phyloP scores from a whole-genome alignment of 306 rosid species.

The Rosa persica region DNA sequence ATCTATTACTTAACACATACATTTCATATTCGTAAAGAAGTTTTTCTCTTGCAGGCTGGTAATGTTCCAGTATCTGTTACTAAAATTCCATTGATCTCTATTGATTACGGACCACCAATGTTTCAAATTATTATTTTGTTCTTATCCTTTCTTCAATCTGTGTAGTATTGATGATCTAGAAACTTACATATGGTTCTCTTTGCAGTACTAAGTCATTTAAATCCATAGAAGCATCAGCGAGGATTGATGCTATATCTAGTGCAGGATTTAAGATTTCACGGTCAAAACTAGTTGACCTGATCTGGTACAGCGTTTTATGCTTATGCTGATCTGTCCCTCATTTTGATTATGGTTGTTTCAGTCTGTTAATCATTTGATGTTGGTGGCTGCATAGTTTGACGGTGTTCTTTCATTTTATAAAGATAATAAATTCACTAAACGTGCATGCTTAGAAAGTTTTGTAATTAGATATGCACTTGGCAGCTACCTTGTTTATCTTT shows the following conservation, averaged over 20 bases:
- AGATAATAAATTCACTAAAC: neutral
- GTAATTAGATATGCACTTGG: neutral
- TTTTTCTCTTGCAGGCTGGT: constrained; percentile 65
- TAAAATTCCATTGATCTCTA: constrained; percentile 77
- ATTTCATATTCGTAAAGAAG: neutral
- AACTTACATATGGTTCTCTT: constrained; percentile 6
- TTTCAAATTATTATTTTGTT: constrained; percentile 26
- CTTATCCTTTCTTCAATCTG: constrained; percentile 17
- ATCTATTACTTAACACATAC: too few species aligned
- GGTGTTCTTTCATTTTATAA: neutral
- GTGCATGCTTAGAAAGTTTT: neutral
- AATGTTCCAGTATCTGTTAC: constrained; percentile 76
- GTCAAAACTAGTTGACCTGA: constrained; percentile 81
- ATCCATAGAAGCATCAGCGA: constrained; percentile 72
- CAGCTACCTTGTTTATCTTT: neutral
- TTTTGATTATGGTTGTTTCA: neutral
- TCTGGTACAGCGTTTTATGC: constrained; percentile 48
- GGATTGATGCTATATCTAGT: constrained; percentile 94
- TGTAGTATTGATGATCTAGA: neutral
- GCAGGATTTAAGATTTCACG: constrained; percentile 94
- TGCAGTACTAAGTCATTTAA: constrained; percentile 78
- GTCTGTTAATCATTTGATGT: neutral
- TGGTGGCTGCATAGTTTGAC: constrained; percentile 6
- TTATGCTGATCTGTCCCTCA: neutral
- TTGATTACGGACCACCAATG: constrained; percentile 95